Conservation (phyloP, 805 yeast species). For the Saccharomycopsis fermentans region DNA sequence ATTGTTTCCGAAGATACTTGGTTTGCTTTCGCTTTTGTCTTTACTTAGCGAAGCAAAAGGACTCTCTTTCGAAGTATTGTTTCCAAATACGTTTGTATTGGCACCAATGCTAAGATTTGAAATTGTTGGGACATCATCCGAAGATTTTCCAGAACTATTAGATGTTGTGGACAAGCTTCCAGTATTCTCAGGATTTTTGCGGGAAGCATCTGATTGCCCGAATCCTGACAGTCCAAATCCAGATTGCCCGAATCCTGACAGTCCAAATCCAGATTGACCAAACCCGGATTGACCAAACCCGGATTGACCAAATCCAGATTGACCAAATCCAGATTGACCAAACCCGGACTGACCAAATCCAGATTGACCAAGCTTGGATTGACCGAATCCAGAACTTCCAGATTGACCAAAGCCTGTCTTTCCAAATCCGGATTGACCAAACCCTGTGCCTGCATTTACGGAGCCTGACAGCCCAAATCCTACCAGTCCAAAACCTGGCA, state of each 20-base stretch:
- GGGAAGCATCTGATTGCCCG: background rate
- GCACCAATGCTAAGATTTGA: too few species aligned
- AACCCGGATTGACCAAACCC: constrained; percentile 1
- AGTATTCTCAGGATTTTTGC: background rate
- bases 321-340: constrained; percentile 5
- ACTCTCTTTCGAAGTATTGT: too few species aligned
- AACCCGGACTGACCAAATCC: too few species aligned
- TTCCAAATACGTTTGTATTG: too few species aligned
- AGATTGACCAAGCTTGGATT: too few species aligned
- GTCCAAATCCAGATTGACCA: constrained; percentile 3
- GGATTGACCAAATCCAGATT: background rate
- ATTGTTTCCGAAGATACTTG: background rate
- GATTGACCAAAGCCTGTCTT: too few species aligned
- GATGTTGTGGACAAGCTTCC: background rate
- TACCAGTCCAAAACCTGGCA: constrained; percentile 3
- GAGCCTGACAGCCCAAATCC: too few species aligned
- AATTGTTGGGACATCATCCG: too few species aligned
- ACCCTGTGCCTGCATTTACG: too few species aligned
- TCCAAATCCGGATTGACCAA: too few species aligned
- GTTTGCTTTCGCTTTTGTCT: background rate
- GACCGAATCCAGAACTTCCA: too few species aligned
- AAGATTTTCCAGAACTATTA: background rate
- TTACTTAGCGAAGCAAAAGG: background rate
- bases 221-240: constrained; percentile 2
- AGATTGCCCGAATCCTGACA: background rate